These are phyloP conservation scores for Chytriomyces sp. DNA, from an alignment of 192 early-diverging fungal species.

Conservation along the genomic window DNA sequence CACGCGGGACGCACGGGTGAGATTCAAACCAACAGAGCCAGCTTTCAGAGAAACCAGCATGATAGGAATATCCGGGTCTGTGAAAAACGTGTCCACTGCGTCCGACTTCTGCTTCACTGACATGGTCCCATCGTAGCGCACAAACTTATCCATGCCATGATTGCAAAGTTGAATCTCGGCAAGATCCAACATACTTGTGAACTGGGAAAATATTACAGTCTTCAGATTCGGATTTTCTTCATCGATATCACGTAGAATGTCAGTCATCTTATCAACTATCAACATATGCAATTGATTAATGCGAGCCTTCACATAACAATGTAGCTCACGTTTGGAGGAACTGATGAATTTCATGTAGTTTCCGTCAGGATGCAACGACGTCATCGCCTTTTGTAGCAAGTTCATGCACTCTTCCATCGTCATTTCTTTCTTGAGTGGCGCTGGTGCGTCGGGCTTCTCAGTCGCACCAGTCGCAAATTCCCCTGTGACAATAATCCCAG, in stretches of 20 bases:
- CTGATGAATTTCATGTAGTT: not conserved
- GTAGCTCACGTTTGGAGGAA: not conserved
- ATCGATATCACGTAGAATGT: conserved; percentile 22
- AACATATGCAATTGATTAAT: not conserved
- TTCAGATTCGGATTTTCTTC: conserved; percentile 12
- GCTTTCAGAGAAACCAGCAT: conserved; percentile 72
- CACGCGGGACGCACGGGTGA: conserved; percentile 54
- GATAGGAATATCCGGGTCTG: conserved; percentile 33
- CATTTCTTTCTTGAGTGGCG: not conserved
- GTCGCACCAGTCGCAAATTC: too few relatives aligned
- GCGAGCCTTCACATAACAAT: not conserved
- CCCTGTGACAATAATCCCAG: not conserved
- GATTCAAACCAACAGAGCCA: conserved; percentile 74
- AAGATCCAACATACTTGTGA: conserved; percentile 45
- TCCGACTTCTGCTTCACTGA: conserved; percentile 18
- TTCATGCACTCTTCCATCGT: not conserved
- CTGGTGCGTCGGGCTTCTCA: too few relatives aligned
- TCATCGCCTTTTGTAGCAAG: not conserved
- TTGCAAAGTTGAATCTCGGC: conserved; percentile 30
- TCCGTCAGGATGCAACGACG: not conserved
- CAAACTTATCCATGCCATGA: conserved; percentile 28
- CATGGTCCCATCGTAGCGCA: conserved; percentile 31
- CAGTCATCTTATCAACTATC: conserved; percentile 26
- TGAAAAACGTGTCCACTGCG: conserved; percentile 22
- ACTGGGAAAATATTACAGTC: conserved; percentile 48